A percentile compares a stretch with the other conserved stretches of the same genome.
phyloP scores from a whole-genome alignment of 2,329 filamentous ascomycete species.

The Sclerotinia glacialis region DNA sequence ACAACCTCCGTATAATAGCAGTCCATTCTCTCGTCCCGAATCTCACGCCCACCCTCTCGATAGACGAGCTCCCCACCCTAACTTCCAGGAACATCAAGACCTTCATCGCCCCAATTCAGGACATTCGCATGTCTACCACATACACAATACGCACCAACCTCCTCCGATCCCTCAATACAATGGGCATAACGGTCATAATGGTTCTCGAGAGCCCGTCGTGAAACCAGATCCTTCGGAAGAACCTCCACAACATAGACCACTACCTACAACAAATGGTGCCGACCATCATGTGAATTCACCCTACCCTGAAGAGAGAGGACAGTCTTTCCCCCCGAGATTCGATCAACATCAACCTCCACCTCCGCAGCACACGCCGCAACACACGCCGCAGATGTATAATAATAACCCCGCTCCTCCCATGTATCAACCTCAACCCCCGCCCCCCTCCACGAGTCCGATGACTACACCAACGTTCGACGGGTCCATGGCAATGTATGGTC shows the following conservation, averaged over 20 bases:
- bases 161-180: conserved; percentile 41
- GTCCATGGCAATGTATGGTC: conserved; percentile 25
- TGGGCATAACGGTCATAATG: conserved; percentile 21
- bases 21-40: conserved; percentile 16
- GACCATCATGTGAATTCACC: conserved; percentile 34
- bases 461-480: conserved; percentile 26
- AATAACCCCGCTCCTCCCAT: conserved; percentile 26
- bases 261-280: conserved; percentile 33
- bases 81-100: conserved; percentile 35
- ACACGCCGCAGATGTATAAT: conserved; percentile 14
- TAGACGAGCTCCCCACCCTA: conserved; percentile 48
- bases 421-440: conserved; percentile 28
- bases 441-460: conserved; percentile 35
- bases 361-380: conserved; percentile 20
- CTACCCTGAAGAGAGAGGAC: conserved; percentile 32
- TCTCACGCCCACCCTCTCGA: conserved; percentile 18
- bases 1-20: conserved; percentile 44
- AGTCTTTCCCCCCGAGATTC: conserved; percentile 28
- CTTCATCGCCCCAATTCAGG: conserved; percentile 35
- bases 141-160: conserved; percentile 41
- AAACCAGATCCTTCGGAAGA: conserved; percentile 51
- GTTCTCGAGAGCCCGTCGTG: conserved; percentile 50
- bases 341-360: conserved; percentile 29
- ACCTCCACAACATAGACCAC: conserved; percentile 41
- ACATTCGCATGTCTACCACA: conserved; percentile 34